Evolutionary conservation across 441 rosid species (phyloP).

Genomic region (Arabidopsis lyrata): DNA sequence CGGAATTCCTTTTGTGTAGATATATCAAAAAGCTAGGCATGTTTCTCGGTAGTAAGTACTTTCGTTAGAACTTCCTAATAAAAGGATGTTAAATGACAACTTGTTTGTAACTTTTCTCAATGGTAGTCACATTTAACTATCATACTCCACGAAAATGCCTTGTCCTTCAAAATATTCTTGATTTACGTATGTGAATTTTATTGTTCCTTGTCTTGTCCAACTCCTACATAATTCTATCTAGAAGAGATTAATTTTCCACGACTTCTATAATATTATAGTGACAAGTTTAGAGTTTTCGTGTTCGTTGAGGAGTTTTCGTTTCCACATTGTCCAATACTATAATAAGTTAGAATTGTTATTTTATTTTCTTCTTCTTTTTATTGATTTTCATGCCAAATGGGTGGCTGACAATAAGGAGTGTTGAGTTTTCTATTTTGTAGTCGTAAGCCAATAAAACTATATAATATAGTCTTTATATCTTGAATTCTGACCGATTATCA

Average conservation of each 20-base stretch:
- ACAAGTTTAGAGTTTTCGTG: slow-evolving; percentile 28
- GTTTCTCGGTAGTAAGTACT: no score
- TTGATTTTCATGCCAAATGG: slow-evolving; percentile 7
- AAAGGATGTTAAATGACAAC: no score
- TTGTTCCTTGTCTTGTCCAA: slow-evolving; percentile 17
- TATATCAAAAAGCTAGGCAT: no score
- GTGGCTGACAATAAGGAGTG: slow-evolving; percentile 12
- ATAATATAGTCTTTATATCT: slow-evolving; percentile 14
- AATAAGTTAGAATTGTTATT: slow-evolving; percentile 1
- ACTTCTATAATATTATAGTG: slow-evolving; percentile 6
- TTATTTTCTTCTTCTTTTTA: slow-evolving; percentile 13
- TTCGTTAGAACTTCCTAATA: no score
- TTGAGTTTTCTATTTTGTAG: slow-evolving; percentile 23
- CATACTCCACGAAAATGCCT: neutral
- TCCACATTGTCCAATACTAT: slow-evolving; percentile 37
- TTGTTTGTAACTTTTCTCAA: neutral
- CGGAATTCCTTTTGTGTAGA: no score
- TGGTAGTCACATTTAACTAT: neutral
- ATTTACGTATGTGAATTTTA: slow-evolving; percentile 1
- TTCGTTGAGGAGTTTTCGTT: slow-evolving; percentile 21
- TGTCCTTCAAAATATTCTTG: neutral
- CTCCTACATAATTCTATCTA: neutral
- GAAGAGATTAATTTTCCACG: slow-evolving; percentile 27
- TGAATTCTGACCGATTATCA: neutral
- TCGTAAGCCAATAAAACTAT: slow-evolving; percentile 24